These are phyloP conservation scores for Calonectria montana DNA, from an alignment of 2,329 filamentous ascomycete species.

Conservation along the genomic window DNA sequence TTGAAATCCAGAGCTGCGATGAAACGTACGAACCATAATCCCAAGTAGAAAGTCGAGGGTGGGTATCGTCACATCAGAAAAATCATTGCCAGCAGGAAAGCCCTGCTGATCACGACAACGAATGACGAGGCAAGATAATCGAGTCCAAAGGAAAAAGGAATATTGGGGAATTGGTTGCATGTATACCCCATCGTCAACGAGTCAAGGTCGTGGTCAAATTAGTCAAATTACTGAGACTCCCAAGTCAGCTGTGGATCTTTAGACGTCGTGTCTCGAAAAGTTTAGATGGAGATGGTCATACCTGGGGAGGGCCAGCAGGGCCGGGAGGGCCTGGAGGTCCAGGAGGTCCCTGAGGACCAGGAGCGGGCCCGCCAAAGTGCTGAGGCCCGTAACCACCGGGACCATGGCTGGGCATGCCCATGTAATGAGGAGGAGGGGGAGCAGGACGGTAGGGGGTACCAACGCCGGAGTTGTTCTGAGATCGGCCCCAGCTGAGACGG, in stretches of 20 bases:
- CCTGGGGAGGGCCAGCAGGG: conserved; percentile 54
- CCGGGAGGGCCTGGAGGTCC: conserved; percentile 53
- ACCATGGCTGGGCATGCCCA: conserved; percentile 57
- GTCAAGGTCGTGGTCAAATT: conserved; percentile 44
- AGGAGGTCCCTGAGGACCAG: conserved; percentile 56
- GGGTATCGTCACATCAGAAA: conserved; percentile 41
- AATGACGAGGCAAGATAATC: conserved; percentile 40
- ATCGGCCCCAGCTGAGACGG: conserved; percentile 95
- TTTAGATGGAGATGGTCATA: conserved; percentile 33
- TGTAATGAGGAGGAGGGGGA: conserved; percentile 72
- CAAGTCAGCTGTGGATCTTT: conserved; percentile 23
- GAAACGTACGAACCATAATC: conserved; percentile 44
- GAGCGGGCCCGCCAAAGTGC: conserved; percentile 59
- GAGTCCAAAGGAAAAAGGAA: conserved; percentile 43
- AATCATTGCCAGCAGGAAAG: conserved; percentile 38
- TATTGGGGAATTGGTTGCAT: conserved; percentile 35
- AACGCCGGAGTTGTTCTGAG: conserved; percentile 98
- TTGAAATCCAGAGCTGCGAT: conserved; percentile 46
- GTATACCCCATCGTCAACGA: conserved; percentile 43
- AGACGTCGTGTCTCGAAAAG: not conserved
- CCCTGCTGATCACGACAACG: conserved; percentile 34
- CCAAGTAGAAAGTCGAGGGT: conserved; percentile 38
- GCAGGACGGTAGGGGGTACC: conserved; percentile 97
- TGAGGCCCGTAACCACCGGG: conserved; percentile 56
- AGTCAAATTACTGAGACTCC: conserved; percentile 24